Evolutionary conservation across 2,329 filamentous ascomycete species (phyloP).

Genomic region (Zasmidium cellare): DNA sequence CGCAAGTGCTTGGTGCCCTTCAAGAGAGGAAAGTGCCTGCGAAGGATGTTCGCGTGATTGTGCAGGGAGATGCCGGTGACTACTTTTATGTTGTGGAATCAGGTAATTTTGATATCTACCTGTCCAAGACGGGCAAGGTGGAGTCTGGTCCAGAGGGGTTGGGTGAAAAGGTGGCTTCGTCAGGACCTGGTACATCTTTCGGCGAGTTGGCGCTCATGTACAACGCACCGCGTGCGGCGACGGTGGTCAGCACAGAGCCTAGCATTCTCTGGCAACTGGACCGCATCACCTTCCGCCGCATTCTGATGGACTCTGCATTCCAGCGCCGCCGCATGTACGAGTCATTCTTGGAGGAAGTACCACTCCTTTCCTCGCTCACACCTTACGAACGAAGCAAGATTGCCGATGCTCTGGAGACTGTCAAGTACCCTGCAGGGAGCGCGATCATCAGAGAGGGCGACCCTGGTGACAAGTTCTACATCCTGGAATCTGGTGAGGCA

Average conservation of each 20-base stretch:
- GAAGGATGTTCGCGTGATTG: conserved; percentile 87
- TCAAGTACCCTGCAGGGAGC: conserved; percentile 77
- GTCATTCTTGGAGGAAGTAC: conserved; percentile 91
- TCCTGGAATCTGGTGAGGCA: conserved; percentile 84
- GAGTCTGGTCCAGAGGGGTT: conserved; percentile 80
- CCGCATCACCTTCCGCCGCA: conserved; percentile 93
- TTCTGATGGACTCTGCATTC: conserved; percentile 97
- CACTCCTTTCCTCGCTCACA: conserved; percentile 77
- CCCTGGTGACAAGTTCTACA: conserved; percentile 85
- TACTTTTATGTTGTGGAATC: conserved; percentile 97
- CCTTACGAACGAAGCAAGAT: conserved; percentile 96
- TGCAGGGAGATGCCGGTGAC: conserved; percentile 92
- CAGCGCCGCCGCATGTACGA: conserved; percentile 96
- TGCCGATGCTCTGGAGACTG: conserved; percentile 89
- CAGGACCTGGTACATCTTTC: conserved; percentile 87
- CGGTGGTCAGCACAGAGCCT: conserved; percentile 79
- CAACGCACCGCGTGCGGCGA: conserved; percentile 93
- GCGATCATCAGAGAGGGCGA: conserved; percentile 90
- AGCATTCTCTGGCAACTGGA: conserved; percentile 93
- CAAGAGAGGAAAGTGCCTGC: conserved; percentile 94
- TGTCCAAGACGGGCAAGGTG: conserved; percentile 74
- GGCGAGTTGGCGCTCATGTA: conserved; percentile 98
- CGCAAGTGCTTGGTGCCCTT: conserved; percentile 83
- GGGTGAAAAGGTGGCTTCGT: conserved; percentile 77
- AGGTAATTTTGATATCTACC: conserved; percentile 86